phyloP scores from a whole-genome alignment of 1,284 basidiomycete species.

The Phellopilus nigrolimitatus region DNA sequence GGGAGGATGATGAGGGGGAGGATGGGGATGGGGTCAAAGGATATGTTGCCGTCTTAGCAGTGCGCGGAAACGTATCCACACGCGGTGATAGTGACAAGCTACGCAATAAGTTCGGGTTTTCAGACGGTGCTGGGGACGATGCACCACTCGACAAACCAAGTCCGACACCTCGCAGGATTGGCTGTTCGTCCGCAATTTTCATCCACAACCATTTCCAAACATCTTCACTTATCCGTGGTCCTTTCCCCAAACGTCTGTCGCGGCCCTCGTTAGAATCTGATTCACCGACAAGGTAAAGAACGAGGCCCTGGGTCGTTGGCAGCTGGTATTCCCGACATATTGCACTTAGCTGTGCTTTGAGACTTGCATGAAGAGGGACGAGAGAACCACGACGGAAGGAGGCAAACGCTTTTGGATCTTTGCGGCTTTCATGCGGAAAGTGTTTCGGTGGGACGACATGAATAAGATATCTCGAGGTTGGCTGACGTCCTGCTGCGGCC shows the following conservation, averaged over 20 bases:
- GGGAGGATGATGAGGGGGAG: conserved; percentile 34
- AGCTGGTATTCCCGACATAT: conserved; percentile 86
- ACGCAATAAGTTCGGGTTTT: conserved; percentile 9
- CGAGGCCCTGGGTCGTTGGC: conserved; percentile 71
- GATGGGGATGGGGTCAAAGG: conserved; percentile 51
- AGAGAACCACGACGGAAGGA: conserved; percentile 70
- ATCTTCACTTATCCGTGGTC: conserved; percentile 75
- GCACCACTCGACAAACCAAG: conserved; percentile 38
- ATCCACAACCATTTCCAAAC: conserved; percentile 81
- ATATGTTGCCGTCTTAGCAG: conserved; percentile 24
- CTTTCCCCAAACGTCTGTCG: conserved; percentile 41
- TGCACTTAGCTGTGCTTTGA: conserved; percentile 68
- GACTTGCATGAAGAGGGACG: conserved; percentile 64
- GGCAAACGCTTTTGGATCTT: conserved; percentile 54
- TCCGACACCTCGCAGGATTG: conserved; percentile 44
- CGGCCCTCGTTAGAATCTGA: conserved; percentile 26
- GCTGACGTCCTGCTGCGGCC: conserved; percentile 27
- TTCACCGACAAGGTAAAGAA: conserved; percentile 62
- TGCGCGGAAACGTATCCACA: conserved; percentile 34
- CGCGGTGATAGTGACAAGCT: conserved; percentile 11
- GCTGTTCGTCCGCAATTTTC: conserved; percentile 62
- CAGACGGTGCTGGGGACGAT: conserved; percentile 41
- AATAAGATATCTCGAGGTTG: conserved; percentile 60
- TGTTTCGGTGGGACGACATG: conserved; percentile 71
- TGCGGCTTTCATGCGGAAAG: conserved; percentile 56